Conservation (phyloP, 352 stramenopile genomes). For the Chrysophaeum taylorii region DNA sequence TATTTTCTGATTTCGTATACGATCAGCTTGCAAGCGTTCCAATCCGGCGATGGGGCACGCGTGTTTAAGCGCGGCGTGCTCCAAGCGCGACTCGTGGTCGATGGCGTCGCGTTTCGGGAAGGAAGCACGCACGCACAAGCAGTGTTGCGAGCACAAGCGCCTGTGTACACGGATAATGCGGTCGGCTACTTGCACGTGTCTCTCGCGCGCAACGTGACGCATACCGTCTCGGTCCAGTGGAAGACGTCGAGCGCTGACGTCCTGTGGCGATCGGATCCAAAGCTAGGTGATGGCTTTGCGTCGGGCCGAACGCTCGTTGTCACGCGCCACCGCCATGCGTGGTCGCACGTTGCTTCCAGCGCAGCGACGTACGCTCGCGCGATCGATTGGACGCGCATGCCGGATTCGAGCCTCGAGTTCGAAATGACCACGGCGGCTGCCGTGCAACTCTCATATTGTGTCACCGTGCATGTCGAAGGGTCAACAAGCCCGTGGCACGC, state of each 20-base stretch:
- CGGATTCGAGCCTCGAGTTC: background rate
- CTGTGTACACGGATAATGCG: background rate
- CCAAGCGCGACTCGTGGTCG: background rate
- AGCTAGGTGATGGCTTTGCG: background rate
- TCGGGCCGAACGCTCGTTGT: background rate
- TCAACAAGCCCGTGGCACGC: slow-evolving; percentile 1
- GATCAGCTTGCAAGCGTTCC: no score
- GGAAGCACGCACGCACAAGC: background rate
- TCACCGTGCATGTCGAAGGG: background rate
- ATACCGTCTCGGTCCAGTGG: background rate
- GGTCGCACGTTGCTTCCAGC: background rate
- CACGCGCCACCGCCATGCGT: background rate
- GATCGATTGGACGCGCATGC: background rate
- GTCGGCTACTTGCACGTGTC: background rate
- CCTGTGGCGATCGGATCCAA: background rate
- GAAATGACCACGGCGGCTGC: background rate
- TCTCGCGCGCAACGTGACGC: background rate
- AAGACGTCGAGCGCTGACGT: background rate
- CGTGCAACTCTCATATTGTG: background rate
- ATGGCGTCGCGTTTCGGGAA: background rate
- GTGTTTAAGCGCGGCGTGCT: no score
- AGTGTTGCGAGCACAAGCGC: background rate
- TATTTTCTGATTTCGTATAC: no score
- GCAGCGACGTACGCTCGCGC: background rate
- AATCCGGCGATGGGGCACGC: no score